Percentiles rank a stretch among this genome's conserved stretches.
Conservation (phyloP, 805 yeast genomes). For the Ogataea methanolica region DNA sequence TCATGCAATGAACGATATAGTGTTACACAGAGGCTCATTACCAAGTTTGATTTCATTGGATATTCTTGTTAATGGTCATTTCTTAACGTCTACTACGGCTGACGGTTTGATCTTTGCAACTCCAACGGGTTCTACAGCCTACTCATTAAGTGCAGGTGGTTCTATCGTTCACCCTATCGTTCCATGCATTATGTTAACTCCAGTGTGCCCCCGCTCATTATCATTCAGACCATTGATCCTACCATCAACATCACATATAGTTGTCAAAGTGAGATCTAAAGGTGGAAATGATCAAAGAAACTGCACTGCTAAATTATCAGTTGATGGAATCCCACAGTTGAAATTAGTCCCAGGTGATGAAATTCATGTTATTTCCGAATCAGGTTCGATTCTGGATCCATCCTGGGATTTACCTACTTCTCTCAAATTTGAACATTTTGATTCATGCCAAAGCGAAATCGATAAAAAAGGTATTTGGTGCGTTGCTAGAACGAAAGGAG, state of each 20-base stretch:
- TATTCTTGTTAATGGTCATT: constrained; percentile 78
- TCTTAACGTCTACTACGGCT: constrained; percentile 83
- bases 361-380: constrained; percentile 64
- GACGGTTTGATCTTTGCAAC: constrained; percentile 85
- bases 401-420: constrained; percentile 42
- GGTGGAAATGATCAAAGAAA: constrained; percentile 17
- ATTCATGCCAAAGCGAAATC: constrained; percentile 1
- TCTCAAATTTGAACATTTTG: constrained; percentile 4
- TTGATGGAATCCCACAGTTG: constrained; percentile 81
- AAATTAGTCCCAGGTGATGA: constrained; percentile 72
- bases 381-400: constrained; percentile 54
- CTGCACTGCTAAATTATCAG: constrained; percentile 53
- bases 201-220: constrained; percentile 86
- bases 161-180: constrained; percentile 88
- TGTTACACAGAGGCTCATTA: constrained; percentile 80
- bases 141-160: constrained; percentile 86
- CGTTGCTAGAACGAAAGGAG: constrained; percentile 74
- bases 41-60: constrained; percentile 84
- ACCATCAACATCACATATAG: constrained; percentile 74
- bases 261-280: constrained; percentile 52
- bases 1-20: constrained; percentile 91
- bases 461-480: constrained; percentile 73
- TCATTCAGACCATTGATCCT: constrained; percentile 86
- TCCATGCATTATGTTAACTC: constrained; percentile 76
- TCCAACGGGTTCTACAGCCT: constrained; percentile 96